Conservation (phyloP, 805 yeast genomes). For the Ogataea dorogensis region DNA sequence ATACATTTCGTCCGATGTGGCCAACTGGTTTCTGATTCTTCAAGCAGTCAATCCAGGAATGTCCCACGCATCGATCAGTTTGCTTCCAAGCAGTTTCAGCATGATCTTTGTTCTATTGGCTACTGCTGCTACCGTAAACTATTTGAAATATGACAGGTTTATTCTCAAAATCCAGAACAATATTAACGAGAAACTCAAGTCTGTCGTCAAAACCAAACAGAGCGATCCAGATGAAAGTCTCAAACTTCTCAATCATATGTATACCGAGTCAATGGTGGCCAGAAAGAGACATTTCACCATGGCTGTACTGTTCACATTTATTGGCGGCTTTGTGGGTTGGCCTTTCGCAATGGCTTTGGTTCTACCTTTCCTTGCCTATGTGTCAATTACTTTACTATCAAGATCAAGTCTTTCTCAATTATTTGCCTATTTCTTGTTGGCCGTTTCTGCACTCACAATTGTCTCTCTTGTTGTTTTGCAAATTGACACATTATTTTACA, state of each 20-base stretch:
- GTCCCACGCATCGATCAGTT: slow-evolving; percentile 85
- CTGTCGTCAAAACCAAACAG: slow-evolving; percentile 13
- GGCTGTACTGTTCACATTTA: slow-evolving; percentile 43
- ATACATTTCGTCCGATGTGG: slow-evolving; percentile 38
- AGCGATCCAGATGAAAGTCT: slow-evolving; percentile 19
- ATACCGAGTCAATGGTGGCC: slow-evolving; percentile 16
- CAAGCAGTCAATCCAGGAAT: slow-evolving; percentile 72
- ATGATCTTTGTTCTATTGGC: slow-evolving; percentile 52
- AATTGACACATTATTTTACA: slow-evolving; percentile 64
- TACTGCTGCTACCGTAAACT: slow-evolving; percentile 38
- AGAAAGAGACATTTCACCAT: slow-evolving; percentile 26
- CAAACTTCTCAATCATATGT: slow-evolving; percentile 18
- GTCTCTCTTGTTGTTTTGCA: slow-evolving; percentile 24
- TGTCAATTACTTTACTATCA: slow-evolving; percentile 13
- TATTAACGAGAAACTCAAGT: slow-evolving; percentile 18
- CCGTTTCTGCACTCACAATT: slow-evolving; percentile 16
- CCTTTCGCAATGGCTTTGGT: slow-evolving; percentile 75
- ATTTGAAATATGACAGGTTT: slow-evolving; percentile 29
- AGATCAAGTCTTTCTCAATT: slow-evolving; percentile 8
- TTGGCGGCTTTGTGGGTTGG: slow-evolving; percentile 90
- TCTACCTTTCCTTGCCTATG: slow-evolving; percentile 53
- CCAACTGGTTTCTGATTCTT: slow-evolving; percentile 62
- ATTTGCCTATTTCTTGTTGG: slow-evolving; percentile 19
- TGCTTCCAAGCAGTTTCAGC: slow-evolving; percentile 80
- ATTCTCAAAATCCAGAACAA: slow-evolving; percentile 15